Percentiles rank a stretch among this genome's conserved stretches.
Evolutionary conservation across 106 monocot species (phyloP).

Genomic region (Acorus calamus): DNA sequence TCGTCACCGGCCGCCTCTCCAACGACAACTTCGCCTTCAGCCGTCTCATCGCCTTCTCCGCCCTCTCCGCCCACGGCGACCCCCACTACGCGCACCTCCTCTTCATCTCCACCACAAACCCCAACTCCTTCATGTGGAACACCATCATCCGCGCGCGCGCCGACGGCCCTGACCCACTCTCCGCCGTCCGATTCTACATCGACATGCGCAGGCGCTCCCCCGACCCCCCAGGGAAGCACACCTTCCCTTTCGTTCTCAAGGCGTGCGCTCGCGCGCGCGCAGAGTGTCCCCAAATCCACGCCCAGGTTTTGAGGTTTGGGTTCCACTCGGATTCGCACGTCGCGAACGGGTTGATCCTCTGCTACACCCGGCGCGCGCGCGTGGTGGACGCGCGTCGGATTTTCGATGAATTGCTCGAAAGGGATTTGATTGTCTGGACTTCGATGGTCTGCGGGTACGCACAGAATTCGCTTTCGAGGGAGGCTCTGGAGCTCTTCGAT

Average conservation of each 20-base stretch:
- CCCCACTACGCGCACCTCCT: constrained; percentile 35
- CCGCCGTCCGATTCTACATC: constrained; percentile 31
- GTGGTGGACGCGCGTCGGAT: constrained; percentile 24
- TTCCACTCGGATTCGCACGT: constrained; percentile 44
- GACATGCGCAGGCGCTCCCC: constrained; percentile 20
- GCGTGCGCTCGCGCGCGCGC: constrained; percentile 18
- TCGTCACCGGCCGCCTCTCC: constrained; percentile 52
- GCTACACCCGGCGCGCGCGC: constrained; percentile 21
- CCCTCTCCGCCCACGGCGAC: constrained; percentile 23
- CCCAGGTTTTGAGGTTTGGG: constrained; percentile 35
- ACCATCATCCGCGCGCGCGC: constrained; percentile 63
- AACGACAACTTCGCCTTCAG: constrained; percentile 64
- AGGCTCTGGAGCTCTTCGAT: constrained; percentile 35
- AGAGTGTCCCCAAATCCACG: constrained; percentile 33
- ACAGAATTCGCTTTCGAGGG: constrained; percentile 20
- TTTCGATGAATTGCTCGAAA: constrained; percentile 45
- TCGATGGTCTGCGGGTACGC: constrained; percentile 59
- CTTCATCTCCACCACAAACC: constrained; percentile 29
- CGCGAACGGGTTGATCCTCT: constrained; percentile 35
- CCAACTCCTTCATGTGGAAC: constrained; percentile 89
- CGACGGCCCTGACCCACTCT: constrained; percentile 22
- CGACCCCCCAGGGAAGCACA: constrained; percentile 53
- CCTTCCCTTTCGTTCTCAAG: constrained; percentile 80
- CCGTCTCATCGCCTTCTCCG: constrained; percentile 46
- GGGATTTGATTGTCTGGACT: constrained; percentile 50